Conservation (phyloP, 2,329 filamentous ascomycete species). For the Ceratocystis cacaofunesta region DNA sequence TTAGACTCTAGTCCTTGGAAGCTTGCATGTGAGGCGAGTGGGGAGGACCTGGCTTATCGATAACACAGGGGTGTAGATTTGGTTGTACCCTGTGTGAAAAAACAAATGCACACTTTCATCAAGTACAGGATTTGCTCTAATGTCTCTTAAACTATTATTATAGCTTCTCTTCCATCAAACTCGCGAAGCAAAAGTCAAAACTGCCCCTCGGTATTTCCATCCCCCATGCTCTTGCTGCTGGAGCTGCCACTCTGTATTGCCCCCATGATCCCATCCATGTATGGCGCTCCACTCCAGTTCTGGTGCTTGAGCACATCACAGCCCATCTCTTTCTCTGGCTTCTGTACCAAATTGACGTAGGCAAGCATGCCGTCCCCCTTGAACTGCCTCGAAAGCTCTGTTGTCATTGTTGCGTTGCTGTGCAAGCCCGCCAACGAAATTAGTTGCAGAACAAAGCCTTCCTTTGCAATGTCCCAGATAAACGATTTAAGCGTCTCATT, state of each 20-base stretch:
- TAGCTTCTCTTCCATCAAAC: not conserved
- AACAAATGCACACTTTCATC: too few species aligned
- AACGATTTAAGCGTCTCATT: constrained; percentile 73
- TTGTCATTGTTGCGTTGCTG: constrained; percentile 47
- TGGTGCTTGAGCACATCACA: constrained; percentile 92
- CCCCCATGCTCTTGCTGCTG: constrained; percentile 83
- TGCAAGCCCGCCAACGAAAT: constrained; percentile 53
- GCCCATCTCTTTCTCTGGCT: constrained; percentile 74
- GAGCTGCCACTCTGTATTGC: constrained; percentile 85
- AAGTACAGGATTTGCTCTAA: too few species aligned
- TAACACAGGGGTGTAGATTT: not conserved
- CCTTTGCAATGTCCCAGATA: constrained; percentile 87
- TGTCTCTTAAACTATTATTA: too few species aligned
- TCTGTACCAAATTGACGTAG: constrained; percentile 88
- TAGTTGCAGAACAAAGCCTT: constrained; percentile 61
- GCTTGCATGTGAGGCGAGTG: constrained; percentile 1
- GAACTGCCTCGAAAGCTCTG: constrained; percentile 67
- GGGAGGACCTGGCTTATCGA: not conserved
- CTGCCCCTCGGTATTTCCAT: constrained; percentile 75
- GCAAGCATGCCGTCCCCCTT: constrained; percentile 90
- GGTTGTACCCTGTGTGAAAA: not conserved
- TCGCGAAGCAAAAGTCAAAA: constrained; percentile 27
- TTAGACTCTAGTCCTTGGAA: not conserved
- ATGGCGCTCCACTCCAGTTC: constrained; percentile 56
- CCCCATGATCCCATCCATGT: constrained; percentile 81